Base-by-base conservation (phyloP, 495 filamentous ascomycete genomes). In the Saxispiralis lemnorum region DNA sequence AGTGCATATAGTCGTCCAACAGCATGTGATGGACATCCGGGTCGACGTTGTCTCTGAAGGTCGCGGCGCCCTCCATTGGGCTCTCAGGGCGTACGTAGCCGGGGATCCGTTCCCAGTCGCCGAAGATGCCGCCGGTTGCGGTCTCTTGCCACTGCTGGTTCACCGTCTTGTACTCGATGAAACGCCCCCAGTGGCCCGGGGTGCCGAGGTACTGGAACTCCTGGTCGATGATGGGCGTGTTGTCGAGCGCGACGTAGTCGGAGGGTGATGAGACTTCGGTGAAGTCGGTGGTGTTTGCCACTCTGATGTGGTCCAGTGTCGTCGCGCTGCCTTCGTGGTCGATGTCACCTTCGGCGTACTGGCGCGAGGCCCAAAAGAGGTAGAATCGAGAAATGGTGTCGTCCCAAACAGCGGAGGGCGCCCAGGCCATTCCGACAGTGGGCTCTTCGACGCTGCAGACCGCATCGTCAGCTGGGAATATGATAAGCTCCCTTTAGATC, bases 261-360 rank as follows among this genome's bases (percentile, higher is more conserved):
- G 39, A 9, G 6, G 57, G 57, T 12, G 45, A 45, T 18, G 48
- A 49, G 42, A 59, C 54, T 6, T 51, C 54, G 1, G n/a, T 21
- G 16, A 59, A 59, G 38, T 61, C 59, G 17, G 28, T 49, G 1
- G 58, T 61, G 11, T 49, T 53, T n/a, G 58, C 47, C 18, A 58
- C 57, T 0, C 58, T 54, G 39, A 60, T 60, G n/a, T 16, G 19
- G 28, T 56, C 50, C 2, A 55, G 48, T n/a, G n/a, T n/a, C 0
- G 41, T 42, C 11, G 55, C 45, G 1, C 34, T 45, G 6, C 58
- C 55, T 9, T 44, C 59, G 37, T 61, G 56, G 0, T 21, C 24
- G 0, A 52, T 38, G 41, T 59, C 56, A 2, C 52, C 57, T 6
- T 46, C 13, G 13, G 34, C 41, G 32, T 55, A 61, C 12, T 14